Conservation (phyloP, 1,284 basidiomycete species). For the Rhizopogon parksii region DNA sequence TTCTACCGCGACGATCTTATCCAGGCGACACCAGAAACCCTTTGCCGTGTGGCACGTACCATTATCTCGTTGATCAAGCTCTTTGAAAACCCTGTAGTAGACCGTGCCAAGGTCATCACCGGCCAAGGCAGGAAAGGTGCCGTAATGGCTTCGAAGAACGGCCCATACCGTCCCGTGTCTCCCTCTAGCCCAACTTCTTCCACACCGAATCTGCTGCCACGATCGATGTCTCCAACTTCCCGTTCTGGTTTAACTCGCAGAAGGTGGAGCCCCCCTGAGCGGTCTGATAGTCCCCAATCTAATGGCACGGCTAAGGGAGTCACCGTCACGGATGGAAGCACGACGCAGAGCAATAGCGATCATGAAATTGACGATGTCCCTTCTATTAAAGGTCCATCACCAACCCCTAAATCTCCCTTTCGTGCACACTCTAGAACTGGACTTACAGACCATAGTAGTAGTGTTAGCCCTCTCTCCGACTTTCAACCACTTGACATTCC, state of each 20-base stretch:
- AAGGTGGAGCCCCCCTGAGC: slow-evolving; percentile 47
- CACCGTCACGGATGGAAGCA: slow-evolving; percentile 11
- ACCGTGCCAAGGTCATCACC: slow-evolving; percentile 38
- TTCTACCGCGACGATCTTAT: slow-evolving; percentile 67
- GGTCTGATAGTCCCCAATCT: slow-evolving; percentile 45
- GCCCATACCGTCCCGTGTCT: slow-evolving; percentile 30
- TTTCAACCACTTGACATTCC: slow-evolving; percentile 20
- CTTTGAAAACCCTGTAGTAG: slow-evolving; percentile 43
- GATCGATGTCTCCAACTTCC: slow-evolving; percentile 24
- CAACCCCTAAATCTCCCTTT: slow-evolving; percentile 51
- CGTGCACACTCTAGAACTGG: slow-evolving; percentile 32
- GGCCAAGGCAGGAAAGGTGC: slow-evolving; percentile 30
- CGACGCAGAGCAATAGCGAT: slow-evolving; percentile 18
- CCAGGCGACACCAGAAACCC: slow-evolving; percentile 48
- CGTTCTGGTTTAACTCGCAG: slow-evolving; percentile 33
- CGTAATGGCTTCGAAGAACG: slow-evolving; percentile 11
- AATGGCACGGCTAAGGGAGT: slow-evolving; percentile 25
- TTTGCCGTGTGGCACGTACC: slow-evolving; percentile 61
- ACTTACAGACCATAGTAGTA: slow-evolving; percentile 13
- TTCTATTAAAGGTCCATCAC: slow-evolving; percentile 28
- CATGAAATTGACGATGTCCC: slow-evolving; percentile 30
- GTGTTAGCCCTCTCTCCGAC: slow-evolving; percentile 24
- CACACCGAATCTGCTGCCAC: slow-evolving; percentile 48
- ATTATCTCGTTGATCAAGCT: slow-evolving; percentile 60
- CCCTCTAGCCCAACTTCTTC: slow-evolving; percentile 44